phyloP scores from a whole-genome alignment of 2,329 filamentous ascomycete species.

The Cercospora sp. region DNA sequence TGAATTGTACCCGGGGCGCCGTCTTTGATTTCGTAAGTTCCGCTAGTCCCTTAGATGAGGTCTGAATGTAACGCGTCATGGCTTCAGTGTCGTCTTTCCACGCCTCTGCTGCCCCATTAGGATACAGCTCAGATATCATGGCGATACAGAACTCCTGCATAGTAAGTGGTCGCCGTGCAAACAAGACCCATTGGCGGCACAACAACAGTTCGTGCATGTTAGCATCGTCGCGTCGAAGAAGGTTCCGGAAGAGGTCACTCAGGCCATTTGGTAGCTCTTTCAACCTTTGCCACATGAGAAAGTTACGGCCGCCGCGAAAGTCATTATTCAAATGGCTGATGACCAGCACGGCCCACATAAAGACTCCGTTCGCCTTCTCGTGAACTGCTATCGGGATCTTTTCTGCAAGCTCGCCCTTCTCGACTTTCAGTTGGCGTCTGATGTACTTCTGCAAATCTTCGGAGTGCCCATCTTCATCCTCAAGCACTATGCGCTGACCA shows the following conservation, averaged over 20 bases:
- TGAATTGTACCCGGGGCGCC: conserved; percentile 51
- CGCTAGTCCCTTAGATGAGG: conserved; percentile 54
- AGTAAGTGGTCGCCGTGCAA: conserved; percentile 47
- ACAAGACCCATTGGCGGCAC: conserved; percentile 58
- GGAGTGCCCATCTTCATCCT: conserved; percentile 40
- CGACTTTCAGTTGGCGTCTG: conserved; percentile 33
- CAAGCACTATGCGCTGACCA: conserved; percentile 38
- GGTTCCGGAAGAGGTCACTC: conserved; percentile 53
- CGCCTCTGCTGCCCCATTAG: neutral
- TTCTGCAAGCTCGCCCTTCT: conserved; percentile 25
- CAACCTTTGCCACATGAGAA: conserved; percentile 39
- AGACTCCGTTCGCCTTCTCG: conserved; percentile 46
- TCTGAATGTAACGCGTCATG: conserved; percentile 43
- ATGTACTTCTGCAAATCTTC: conserved; percentile 43
- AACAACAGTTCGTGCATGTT: conserved; percentile 47
- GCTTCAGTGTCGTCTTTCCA: conserved; percentile 28
- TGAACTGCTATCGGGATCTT: conserved; percentile 39
- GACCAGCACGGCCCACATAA: conserved; percentile 52
- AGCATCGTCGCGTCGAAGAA: conserved; percentile 50
- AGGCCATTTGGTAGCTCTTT: conserved; percentile 47
- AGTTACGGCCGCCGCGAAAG: conserved; percentile 36
- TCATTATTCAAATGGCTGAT: conserved; percentile 51
- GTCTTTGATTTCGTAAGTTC: conserved; percentile 43
- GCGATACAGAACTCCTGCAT: conserved; percentile 52
- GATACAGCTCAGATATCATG: conserved; percentile 37